Base-by-base conservation (phyloP, 2,329 filamentous ascomycete species). In the Nannizziopsis arthrosporioides region DNA sequence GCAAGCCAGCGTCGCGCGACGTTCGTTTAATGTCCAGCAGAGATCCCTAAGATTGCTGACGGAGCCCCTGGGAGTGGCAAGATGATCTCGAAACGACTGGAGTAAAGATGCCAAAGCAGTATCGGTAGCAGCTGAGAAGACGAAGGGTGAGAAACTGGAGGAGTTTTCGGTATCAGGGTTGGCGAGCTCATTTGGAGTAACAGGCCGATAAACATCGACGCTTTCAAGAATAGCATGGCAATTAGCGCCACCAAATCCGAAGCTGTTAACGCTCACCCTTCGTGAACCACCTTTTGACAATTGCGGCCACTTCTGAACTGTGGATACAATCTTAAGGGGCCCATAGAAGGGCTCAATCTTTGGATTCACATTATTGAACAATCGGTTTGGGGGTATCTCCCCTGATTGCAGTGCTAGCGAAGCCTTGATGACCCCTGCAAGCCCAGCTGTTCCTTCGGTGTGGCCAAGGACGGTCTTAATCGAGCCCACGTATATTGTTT, bases 181-280 rank as follows among this genome's bases (percentile, higher is more conserved):
- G 22, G 7, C 22, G 3, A 27, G 22, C 22, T 27, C 22, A 27
- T 27, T 27, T 27, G 22, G 7, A 4, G 22, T 27, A 27, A 7
- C 22, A 7, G 22, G 7, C 7, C 22, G 22, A 27, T 27, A 7
- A 27, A 3, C 22, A 27, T 27, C 22, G 7, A 7, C 22, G 7
- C 22, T 27, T 27, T 58, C 63, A 35, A 59, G 44, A 56, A 55
- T 55, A 44, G 34, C 56, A 53, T 53, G 58, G 35, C 45, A 58
- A 49, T 60, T 64, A 49, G 53, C 54, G 11, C 59, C 58, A 19
- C 57, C 58, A 42, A 63, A 61, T 1, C 64, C 63, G 44, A 65
- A 65, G 0, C 53, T 59, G 45, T 63, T 67, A 15, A 67, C 53
- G 32, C 60, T 63, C 6, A 59, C 54, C 37, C 62, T 53, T 22